phyloP scores from a whole-genome alignment of 176 grass and related monocot species.

The Avena atlantica region DNA sequence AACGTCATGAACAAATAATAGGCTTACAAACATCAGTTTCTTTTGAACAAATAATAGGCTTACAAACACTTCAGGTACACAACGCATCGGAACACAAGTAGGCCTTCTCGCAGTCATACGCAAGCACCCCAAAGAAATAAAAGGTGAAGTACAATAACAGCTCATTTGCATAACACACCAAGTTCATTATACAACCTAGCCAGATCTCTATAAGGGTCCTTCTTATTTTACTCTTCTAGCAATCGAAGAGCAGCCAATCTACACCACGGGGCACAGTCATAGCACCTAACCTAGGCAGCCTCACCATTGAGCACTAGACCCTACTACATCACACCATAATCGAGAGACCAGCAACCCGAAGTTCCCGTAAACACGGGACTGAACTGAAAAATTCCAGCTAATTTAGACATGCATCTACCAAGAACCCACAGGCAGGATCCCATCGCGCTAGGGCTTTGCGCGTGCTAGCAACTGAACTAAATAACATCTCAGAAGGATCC shows the following conservation, averaged over 20 bases:
- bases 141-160: neutral
- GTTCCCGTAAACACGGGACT: neutral
- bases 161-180: neutral
- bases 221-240: neutral
- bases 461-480: neutral
- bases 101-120: neutral
- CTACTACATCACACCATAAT: neutral
- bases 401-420: neutral
- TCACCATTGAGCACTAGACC: neutral
- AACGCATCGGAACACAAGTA: neutral
- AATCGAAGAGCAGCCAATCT: neutral
- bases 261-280: neutral
- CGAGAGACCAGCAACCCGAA: neutral
- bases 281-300: neutral
- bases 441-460: neutral
- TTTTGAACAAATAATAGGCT: conserved; percentile 2
- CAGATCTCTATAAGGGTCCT: neutral
- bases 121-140: neutral
- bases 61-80: neutral
- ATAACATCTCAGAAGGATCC: neutral
- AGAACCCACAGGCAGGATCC: neutral
- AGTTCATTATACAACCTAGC: neutral
- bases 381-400: neutral
- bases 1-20: neutral
- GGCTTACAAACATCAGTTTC: neutral